Percentiles rank a stretch among this genome's conserved stretches.
phyloP scores from a whole-genome alignment of 139 green algal genomes.

The Spirogloea muscicola region DNA sequence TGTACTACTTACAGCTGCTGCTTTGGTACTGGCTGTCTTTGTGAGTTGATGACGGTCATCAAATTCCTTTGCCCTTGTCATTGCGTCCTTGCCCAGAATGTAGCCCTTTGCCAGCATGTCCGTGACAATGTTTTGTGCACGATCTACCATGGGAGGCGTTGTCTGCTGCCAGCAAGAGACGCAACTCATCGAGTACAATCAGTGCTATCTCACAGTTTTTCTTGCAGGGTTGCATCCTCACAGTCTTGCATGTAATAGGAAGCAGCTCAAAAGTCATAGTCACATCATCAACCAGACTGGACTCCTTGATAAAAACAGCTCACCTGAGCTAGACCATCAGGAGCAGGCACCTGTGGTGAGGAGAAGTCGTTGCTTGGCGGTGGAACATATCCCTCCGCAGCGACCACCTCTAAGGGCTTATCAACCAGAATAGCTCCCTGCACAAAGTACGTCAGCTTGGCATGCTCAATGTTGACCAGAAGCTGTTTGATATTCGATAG shows the following conservation, averaged over 20 bases:
- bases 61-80: background rate
- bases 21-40: background rate
- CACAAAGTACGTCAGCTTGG: background rate
- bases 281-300: too few species aligned
- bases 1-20: background rate
- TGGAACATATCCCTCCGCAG: background rate
- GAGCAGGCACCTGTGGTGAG: background rate
- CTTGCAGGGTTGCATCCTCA: too few species aligned
- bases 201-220: background rate
- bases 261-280: too few species aligned
- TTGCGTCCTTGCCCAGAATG: conserved; percentile 19
- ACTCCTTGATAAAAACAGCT: background rate
- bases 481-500: background rate
- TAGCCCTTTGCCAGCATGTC: conserved; percentile 6
- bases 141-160: background rate
- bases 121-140: background rate
- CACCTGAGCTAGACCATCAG: background rate
- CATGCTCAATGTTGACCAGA: background rate
- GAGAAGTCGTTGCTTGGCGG: background rate
- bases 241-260: too few species aligned
- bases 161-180: background rate
- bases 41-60: conserved; percentile 3
- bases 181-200: background rate
- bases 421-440: conserved; percentile 18
- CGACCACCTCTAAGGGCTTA: background rate